Evolutionary conservation across 2,329 filamentous ascomycete genomes (phyloP).

Genomic region (Fusarium abutilonis): DNA sequence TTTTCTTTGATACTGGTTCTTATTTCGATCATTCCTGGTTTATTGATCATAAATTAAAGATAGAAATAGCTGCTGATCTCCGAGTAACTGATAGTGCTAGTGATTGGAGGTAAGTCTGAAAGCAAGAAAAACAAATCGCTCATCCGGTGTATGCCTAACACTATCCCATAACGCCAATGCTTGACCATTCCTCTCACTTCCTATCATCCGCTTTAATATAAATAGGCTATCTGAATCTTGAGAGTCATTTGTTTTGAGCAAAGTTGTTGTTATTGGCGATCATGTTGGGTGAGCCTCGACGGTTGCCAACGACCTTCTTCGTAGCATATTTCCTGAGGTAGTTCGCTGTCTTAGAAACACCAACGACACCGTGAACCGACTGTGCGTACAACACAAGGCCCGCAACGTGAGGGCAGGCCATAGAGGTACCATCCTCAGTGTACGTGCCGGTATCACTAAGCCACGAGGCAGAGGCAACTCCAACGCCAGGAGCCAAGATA

Average conservation of each 20-base stretch:
- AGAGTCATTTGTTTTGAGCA: slow-evolving; percentile 25
- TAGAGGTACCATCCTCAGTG: slow-evolving; percentile 67
- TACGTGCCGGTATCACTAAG: slow-evolving; percentile 54
- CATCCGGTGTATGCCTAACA: slow-evolving; percentile 2
- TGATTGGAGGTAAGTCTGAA: slow-evolving; percentile 11
- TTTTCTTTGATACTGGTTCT: too few relatives aligned
- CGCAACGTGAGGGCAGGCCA: slow-evolving; percentile 69
- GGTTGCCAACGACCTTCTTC: slow-evolving; percentile 51
- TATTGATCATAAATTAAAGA: too few relatives aligned
- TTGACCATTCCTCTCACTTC: neutral
- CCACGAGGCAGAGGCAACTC: slow-evolving; percentile 60
- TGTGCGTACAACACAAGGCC: slow-evolving; percentile 64
- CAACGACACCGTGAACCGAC: slow-evolving; percentile 53
- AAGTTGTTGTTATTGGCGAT: slow-evolving; percentile 60
- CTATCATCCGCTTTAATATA: neutral
- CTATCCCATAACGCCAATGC: slow-evolving; percentile 19
- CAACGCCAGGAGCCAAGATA: slow-evolving; percentile 61
- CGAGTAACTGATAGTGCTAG: slow-evolving; percentile 2
- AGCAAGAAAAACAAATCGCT: slow-evolving; percentile 7
- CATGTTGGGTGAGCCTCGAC: slow-evolving; percentile 56
- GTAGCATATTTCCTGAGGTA: slow-evolving; percentile 55
- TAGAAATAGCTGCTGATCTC: neutral
- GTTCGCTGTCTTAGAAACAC: slow-evolving; percentile 50
- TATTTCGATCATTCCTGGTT: too few relatives aligned
- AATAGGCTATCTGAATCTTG: neutral